Percentiles rank a stretch among this genome's conserved stretches.
Conservation (phyloP, 139 green algal species). For the Limnomonas spitsbergensis region DNA sequence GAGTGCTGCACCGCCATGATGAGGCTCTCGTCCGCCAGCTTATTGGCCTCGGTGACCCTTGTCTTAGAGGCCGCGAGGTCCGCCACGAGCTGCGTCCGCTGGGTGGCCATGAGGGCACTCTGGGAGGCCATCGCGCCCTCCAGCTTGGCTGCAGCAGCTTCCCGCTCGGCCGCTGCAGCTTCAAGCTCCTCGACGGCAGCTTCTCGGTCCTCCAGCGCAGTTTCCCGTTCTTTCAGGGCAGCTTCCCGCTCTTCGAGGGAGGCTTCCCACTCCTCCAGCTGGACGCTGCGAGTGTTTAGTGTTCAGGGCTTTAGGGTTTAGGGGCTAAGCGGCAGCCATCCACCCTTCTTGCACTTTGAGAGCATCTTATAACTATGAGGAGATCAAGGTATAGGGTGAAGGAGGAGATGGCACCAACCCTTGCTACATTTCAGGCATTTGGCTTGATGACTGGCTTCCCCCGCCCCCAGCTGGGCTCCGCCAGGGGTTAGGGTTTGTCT, state of each 20-base stretch:
- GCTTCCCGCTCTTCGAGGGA: too few species aligned
- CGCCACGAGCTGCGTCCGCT: neutral
- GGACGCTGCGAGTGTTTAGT: neutral
- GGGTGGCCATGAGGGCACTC: neutral
- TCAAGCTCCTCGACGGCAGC: neutral
- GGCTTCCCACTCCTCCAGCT: too few species aligned
- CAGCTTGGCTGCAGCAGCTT: neutral
- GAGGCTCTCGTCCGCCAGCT: neutral
- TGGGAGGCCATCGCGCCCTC: neutral
- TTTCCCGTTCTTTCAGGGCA: neutral
- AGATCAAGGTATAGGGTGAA: too few species aligned
- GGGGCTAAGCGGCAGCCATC: neutral
- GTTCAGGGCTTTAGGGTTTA: neutral
- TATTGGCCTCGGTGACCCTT: neutral
- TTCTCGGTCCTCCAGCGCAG: neutral
- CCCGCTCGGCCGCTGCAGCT: neutral
- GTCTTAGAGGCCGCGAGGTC: neutral
- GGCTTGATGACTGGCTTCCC: too few species aligned
- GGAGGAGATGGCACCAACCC: too few species aligned
- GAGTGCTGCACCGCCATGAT: neutral
- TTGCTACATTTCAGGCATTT: too few species aligned
- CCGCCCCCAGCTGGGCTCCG: too few species aligned
- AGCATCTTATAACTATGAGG: too few species aligned
- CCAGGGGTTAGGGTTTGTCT: too few species aligned
- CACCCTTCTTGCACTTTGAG: neutral